These are phyloP conservation scores for Aspergillus sp. DNA, from an alignment of 2,329 filamentous ascomycete species.

Conservation along the genomic window DNA sequence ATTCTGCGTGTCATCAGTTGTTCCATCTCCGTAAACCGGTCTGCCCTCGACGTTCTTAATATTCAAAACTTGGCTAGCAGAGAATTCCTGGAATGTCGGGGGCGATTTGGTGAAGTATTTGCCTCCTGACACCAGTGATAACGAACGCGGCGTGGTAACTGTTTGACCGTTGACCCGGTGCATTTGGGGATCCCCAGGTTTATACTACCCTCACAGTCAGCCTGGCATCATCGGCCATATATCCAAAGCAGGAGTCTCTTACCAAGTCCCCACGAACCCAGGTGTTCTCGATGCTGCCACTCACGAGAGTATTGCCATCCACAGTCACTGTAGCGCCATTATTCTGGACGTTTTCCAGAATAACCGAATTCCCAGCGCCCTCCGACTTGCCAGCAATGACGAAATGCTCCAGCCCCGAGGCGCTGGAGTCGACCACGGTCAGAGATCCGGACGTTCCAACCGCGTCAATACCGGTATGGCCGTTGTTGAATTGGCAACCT, in stretches of 20 bases:
- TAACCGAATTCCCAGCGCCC: slow-evolving; percentile 31
- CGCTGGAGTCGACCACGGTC: slow-evolving; percentile 23
- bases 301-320: slow-evolving; percentile 22
- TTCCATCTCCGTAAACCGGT: slow-evolving; percentile 45
- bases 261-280: slow-evolving; percentile 37
- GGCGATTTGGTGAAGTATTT: slow-evolving; percentile 44
- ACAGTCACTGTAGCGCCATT: slow-evolving; percentile 28
- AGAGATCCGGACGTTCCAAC: slow-evolving; percentile 23
- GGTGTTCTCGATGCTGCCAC: slow-evolving; percentile 23
- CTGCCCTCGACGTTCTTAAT: slow-evolving; percentile 45
- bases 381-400: slow-evolving; percentile 25
- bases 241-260: not conserved
- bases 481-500: slow-evolving; percentile 25
- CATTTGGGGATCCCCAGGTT: slow-evolving; percentile 15
- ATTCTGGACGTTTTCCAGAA: slow-evolving; percentile 31
- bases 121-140: slow-evolving; percentile 28
- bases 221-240: not conserved
- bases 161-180: slow-evolving; percentile 28
- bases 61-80: slow-evolving; percentile 45
- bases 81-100: slow-evolving; percentile 47
- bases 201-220: slow-evolving; percentile 13
- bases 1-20: slow-evolving; percentile 38
- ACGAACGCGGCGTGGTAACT: slow-evolving; percentile 29
- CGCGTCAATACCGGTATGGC: slow-evolving; percentile 26
- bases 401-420: slow-evolving; percentile 14